A percentile compares a stretch with the other conserved stretches of the same genome.
Evolutionary conservation across 2,329 filamentous ascomycete species (phyloP).

Genomic region (Penicillium sp.): DNA sequence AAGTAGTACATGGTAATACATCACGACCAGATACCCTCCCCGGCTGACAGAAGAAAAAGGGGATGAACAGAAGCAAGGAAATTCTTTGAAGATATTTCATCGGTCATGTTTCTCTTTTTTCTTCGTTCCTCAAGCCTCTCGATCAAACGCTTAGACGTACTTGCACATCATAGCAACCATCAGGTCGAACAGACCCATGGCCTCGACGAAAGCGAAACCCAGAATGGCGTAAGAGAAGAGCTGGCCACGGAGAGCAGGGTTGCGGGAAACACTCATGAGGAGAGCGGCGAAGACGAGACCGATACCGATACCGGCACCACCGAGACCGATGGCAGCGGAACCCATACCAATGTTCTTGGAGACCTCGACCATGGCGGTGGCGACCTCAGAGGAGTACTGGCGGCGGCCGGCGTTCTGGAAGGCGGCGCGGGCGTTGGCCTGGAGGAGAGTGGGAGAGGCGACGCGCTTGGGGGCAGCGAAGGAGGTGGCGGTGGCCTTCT

Average conservation of each 20-base stretch:
- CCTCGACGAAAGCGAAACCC: conserved; percentile 93
- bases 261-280: conserved; percentile 86
- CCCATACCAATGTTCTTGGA: conserved; percentile 91
- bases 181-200: conserved; percentile 75
- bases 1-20: conserved; percentile 35
- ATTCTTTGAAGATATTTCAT: conserved; percentile 7
- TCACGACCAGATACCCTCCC: conserved; percentile 33
- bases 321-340: conserved; percentile 86
- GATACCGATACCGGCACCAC: conserved; percentile 92
- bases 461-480: conserved; percentile 76
- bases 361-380: conserved; percentile 81
- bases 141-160: conserved; percentile 58
- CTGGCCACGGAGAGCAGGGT: conserved; percentile 91
- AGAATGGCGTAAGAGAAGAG: conserved; percentile 96
- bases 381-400: conserved; percentile 85
- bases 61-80: conserved; percentile 3
- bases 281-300: conserved; percentile 91
- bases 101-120: conserved; percentile 12
- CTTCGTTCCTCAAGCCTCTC: conserved; percentile 9
- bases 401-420: conserved; percentile 62
- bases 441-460: conserved; percentile 66
- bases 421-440: conserved; percentile 65
- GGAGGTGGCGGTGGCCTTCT: conserved; percentile 43
- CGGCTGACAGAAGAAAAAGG: conserved; percentile 20
- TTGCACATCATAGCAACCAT: conserved; percentile 95